These are phyloP conservation scores for Tylopilus sp. DNA, from an alignment of 768 basidiomycete species.

Conservation along the genomic window DNA sequence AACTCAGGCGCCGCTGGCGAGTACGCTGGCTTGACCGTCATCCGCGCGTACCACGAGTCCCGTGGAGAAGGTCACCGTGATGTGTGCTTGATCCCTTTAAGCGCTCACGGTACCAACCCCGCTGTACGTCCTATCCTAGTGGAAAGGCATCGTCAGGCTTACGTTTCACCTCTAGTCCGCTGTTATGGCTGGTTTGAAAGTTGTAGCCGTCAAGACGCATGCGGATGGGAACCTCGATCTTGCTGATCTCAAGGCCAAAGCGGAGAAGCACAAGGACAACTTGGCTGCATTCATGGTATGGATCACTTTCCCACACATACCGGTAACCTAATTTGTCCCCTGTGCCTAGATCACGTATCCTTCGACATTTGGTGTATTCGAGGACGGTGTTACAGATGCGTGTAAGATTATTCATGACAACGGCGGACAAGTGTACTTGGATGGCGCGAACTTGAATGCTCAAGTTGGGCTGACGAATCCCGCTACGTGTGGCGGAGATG, in stretches of 20 bases:
- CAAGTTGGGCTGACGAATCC: constrained; percentile 92
- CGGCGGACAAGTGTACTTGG: constrained; percentile 97
- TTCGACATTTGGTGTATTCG: constrained; percentile 97
- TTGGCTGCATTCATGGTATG: constrained; percentile 94
- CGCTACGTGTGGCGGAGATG: constrained; percentile 94
- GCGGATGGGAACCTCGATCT: constrained; percentile 88
- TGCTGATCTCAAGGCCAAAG: constrained; percentile 79
- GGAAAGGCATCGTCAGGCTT: constrained; percentile 6
- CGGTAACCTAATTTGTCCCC: constrained; percentile 3
- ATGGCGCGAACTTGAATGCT: constrained; percentile 92
- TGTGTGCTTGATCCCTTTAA: constrained; percentile 90
- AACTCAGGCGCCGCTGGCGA: constrained; percentile 99
- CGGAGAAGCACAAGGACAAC: constrained; percentile 85
- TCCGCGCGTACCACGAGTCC: constrained; percentile 91
- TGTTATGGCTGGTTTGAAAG: constrained; percentile 95
- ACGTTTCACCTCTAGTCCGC: constrained; percentile 62
- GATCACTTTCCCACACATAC: constrained; percentile 7
- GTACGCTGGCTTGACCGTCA: constrained; percentile 92
- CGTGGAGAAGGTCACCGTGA: constrained; percentile 82
- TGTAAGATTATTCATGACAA: constrained; percentile 92
- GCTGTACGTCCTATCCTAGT: constrained; percentile 55
- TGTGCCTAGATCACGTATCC: constrained; percentile 97
- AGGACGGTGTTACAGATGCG: constrained; percentile 84
- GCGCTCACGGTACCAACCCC: constrained; percentile 98
- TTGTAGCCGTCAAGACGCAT: constrained; percentile 90